Conservation (phyloP, 176 grass and related monocot species). For the Canna indica region DNA sequence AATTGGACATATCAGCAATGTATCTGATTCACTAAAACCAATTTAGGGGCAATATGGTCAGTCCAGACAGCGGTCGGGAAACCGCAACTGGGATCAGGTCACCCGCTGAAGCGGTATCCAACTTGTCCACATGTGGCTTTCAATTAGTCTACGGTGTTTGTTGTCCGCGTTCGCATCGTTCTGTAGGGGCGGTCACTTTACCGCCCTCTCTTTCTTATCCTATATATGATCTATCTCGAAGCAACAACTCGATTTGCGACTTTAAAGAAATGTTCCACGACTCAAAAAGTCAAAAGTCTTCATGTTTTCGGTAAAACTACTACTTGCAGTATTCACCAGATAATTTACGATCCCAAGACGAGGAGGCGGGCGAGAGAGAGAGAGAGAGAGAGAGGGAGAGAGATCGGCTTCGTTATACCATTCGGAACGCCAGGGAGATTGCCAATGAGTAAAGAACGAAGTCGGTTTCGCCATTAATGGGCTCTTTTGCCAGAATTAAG, state of each 20-base stretch:
- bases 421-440: background rate
- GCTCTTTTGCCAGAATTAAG: conserved; percentile 15
- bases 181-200: conserved; percentile 6
- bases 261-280: background rate
- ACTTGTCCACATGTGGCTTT: background rate
- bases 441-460: conserved; percentile 14
- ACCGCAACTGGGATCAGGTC: background rate
- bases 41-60: background rate
- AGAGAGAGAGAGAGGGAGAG: background rate
- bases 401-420: background rate
- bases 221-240: background rate
- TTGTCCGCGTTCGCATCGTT: conserved; percentile 10
- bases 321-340: background rate
- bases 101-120: background rate
- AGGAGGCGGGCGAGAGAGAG: background rate
- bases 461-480: conserved; percentile 14
- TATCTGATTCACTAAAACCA: no score
- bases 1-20: no score
- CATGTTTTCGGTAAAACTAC: conserved; percentile 1
- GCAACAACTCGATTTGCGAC: background rate
- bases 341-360: background rate
- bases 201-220: background rate
- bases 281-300: background rate
- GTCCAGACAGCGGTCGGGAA: background rate
- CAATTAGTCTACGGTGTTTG: conserved; percentile 2